A percentile compares a stretch with the other conserved stretches of the same genome.
Conservation (phyloP, 2,329 filamentous ascomycete genomes). For the Elsinoe arachidis region DNA sequence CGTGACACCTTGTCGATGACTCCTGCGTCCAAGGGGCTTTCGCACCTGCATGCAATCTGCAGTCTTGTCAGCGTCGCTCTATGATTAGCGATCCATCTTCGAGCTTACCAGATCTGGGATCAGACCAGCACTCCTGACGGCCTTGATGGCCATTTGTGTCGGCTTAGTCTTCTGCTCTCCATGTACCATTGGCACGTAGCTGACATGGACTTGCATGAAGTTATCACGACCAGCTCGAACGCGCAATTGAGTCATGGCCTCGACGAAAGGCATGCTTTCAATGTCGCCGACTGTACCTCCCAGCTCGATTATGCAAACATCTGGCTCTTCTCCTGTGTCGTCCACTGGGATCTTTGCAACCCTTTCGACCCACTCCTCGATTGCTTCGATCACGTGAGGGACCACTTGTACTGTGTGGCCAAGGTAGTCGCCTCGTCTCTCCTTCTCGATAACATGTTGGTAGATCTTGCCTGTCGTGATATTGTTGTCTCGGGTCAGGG, state of each 20-base stretch:
- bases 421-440: constrained; percentile 67
- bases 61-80: constrained; percentile 1
- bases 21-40: constrained; percentile 59
- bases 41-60: constrained; percentile 87
- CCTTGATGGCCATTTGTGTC: constrained; percentile 81
- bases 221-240: constrained; percentile 65
- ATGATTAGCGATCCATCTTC: not conserved
- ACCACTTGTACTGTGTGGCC: constrained; percentile 90
- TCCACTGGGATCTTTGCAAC: constrained; percentile 82
- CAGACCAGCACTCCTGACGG: constrained; percentile 69
- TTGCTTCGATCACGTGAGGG: constrained; percentile 82
- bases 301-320: constrained; percentile 80
- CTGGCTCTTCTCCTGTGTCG: constrained; percentile 70
- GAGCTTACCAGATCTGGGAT: constrained; percentile 49
- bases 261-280: constrained; percentile 78
- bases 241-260: constrained; percentile 73
- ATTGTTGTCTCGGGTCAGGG: constrained; percentile 78
- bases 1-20: constrained; percentile 82
- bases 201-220: constrained; percentile 83
- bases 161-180: constrained; percentile 94
- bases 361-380: constrained; percentile 85
- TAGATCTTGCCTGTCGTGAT: constrained; percentile 98
- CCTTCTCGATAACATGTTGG: constrained; percentile 71
- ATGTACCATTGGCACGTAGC: constrained; percentile 68
- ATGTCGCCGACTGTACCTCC: constrained; percentile 70